These are phyloP conservation scores for Coemansia furcata DNA, from an alignment of 192 early-diverging fungal species.

Conservation along the genomic window DNA sequence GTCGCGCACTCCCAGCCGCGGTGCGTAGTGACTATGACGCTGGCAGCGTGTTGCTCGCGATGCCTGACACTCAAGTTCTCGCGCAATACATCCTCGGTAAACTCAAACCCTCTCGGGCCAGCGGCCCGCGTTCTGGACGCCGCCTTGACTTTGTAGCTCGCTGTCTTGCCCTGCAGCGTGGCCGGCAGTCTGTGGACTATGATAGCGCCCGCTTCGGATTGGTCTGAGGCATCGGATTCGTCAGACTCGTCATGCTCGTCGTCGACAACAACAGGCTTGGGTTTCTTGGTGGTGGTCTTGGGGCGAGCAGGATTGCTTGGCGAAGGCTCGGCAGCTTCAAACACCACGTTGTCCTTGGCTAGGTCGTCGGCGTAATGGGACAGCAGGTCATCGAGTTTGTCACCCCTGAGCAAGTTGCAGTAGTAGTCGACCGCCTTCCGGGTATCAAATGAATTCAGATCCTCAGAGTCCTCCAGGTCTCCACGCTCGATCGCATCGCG, in stretches of 20 bases:
- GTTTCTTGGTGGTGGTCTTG: not conserved
- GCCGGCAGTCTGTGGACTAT: slow-evolving; percentile 11
- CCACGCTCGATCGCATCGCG: slow-evolving; percentile 28
- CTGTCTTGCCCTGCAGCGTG: slow-evolving; percentile 18
- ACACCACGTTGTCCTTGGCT: not conserved
- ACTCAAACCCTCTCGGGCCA: not conserved
- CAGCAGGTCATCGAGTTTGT: slow-evolving; percentile 11
- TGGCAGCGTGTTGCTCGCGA: not conserved
- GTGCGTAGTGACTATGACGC: slow-evolving; percentile 31
- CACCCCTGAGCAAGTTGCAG: slow-evolving; percentile 1
- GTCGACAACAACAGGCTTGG: not conserved
- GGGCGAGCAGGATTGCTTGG: not conserved
- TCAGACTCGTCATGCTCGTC: not conserved
- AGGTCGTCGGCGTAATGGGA: slow-evolving; percentile 20
- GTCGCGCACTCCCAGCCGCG: not conserved
- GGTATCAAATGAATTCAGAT: slow-evolving; percentile 20
- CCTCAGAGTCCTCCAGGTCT: slow-evolving; percentile 11
- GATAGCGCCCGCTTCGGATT: not conserved
- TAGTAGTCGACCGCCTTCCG: slow-evolving; percentile 15
- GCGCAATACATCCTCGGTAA: slow-evolving; percentile 19
- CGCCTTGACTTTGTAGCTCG: slow-evolving; percentile 1
- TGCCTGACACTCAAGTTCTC: not conserved
- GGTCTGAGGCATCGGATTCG: not conserved
- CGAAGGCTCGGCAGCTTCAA: not conserved
- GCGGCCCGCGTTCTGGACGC: not conserved